A percentile compares a stretch with the other conserved stretches of the same genome.
These are phyloP conservation scores for Aspergillus clavatus DNA, from an alignment of 2,329 filamentous ascomycete species.

Conservation along the genomic window DNA sequence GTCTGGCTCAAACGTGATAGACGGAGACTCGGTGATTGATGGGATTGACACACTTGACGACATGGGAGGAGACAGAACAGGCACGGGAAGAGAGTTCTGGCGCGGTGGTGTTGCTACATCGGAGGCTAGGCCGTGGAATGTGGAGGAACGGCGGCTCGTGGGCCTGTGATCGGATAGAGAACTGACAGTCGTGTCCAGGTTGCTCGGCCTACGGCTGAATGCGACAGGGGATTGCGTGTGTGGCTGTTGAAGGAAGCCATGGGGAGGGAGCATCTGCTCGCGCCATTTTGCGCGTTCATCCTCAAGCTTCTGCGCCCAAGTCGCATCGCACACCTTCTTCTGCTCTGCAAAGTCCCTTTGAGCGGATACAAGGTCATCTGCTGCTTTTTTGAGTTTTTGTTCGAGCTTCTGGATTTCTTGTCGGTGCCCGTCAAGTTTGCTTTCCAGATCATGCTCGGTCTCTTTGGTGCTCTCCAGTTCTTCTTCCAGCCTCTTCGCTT, in stretches of 20 bases:
- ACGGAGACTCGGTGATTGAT: slow-evolving; percentile 28
- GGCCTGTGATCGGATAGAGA: slow-evolving; percentile 36
- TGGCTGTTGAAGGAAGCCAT: slow-evolving; percentile 34
- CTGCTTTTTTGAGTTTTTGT: slow-evolving; percentile 44
- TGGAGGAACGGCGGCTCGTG: slow-evolving; percentile 39
- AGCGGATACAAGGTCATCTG: slow-evolving; percentile 59
- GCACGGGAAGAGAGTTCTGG: slow-evolving; percentile 43
- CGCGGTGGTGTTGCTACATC: slow-evolving; percentile 39
- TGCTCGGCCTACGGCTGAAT: slow-evolving; percentile 37
- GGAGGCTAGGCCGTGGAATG: slow-evolving; percentile 33
- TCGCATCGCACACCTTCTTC: slow-evolving; percentile 54
- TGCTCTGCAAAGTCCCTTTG: slow-evolving; percentile 55
- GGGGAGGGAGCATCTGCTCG: slow-evolving; percentile 38
- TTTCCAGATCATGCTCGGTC: slow-evolving; percentile 39
- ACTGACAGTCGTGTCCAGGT: slow-evolving; percentile 32
- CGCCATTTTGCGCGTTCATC: slow-evolving; percentile 61
- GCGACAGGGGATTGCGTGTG: slow-evolving; percentile 40
- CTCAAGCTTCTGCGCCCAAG: slow-evolving; percentile 56
- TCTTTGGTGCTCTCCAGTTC: slow-evolving; percentile 66
- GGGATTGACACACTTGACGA: slow-evolving; percentile 19
- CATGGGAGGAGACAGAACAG: slow-evolving; percentile 26
- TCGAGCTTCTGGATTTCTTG: slow-evolving; percentile 51
- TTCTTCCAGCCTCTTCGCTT: slow-evolving; percentile 67
- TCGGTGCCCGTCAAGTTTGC: slow-evolving; percentile 59
- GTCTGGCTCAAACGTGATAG: slow-evolving; percentile 45